A percentile compares a stretch with the other conserved stretches of the same genome.
Conservation (phyloP, 78 protist species). For the Pigoraptor vietnamica region DNA sequence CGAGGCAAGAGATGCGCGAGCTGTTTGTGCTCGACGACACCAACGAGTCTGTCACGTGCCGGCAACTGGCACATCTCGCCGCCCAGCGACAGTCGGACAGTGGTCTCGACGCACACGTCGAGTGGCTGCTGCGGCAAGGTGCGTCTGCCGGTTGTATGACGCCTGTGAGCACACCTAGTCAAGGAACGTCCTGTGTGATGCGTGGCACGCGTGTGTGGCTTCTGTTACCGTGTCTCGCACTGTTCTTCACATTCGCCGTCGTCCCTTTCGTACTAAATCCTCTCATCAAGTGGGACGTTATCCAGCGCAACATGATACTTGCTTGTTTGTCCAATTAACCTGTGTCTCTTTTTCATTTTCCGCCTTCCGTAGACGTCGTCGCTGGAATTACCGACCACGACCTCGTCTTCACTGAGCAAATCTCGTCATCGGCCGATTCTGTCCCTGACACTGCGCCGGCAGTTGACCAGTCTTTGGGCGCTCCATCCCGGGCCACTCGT, state of each 20-base stretch:
- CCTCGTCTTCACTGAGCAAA: not conserved
- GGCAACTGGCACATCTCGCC: not conserved
- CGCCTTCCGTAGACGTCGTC: not conserved
- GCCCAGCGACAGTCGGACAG: not conserved
- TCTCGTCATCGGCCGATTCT: not conserved
- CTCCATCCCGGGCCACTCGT: not conserved
- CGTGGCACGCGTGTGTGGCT: too few relatives aligned
- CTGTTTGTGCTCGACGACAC: not conserved
- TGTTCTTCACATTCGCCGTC: too few relatives aligned
- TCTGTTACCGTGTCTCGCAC: too few relatives aligned
- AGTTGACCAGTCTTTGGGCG: not conserved
- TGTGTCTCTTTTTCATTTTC: too few relatives aligned
- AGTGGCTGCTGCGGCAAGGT: not conserved
- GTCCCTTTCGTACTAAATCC: too few relatives aligned
- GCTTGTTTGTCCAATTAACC: too few relatives aligned
- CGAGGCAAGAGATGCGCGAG: not conserved
- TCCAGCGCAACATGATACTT: too few relatives aligned
- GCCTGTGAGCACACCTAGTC: too few relatives aligned
- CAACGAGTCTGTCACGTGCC: not conserved
- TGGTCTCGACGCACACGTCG: not conserved
- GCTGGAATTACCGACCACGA: not conserved
- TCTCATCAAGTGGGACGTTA: too few relatives aligned
- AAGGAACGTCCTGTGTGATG: too few relatives aligned
- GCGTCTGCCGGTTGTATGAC: too few relatives aligned
- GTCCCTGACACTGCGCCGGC: not conserved